A percentile compares a stretch with the other conserved stretches of the same genome.
Conservation (phyloP, 108 stramenopile genomes). For the Cyclotella atomus region DNA sequence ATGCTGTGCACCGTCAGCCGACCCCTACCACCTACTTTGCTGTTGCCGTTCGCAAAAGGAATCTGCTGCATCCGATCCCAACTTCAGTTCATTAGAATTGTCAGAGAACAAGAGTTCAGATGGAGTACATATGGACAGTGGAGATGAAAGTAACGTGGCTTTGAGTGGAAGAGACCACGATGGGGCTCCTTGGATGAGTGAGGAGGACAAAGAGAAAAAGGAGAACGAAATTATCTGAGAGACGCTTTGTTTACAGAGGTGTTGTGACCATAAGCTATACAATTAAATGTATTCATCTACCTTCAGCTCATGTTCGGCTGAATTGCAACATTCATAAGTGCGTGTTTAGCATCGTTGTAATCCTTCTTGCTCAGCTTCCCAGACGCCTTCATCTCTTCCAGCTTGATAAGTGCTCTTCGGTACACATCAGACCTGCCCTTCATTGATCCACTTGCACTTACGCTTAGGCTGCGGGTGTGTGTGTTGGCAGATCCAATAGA, state of each 20-base stretch:
- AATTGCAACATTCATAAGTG: conserved; percentile 23
- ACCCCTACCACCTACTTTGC: conserved; percentile 26
- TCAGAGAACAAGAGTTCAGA: not conserved
- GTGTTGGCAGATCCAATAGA: not conserved
- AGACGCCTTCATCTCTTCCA: conserved; percentile 35
- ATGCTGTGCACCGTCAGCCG: conserved; percentile 27
- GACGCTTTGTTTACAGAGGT: no score
- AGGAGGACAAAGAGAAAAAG: conserved; percentile 30
- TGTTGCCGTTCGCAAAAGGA: conserved; percentile 9
- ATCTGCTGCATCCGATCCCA: not conserved
- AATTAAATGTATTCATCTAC: not conserved
- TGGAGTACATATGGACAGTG: not conserved
- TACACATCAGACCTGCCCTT: conserved; percentile 30
- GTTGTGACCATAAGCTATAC: no score
- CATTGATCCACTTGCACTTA: conserved; percentile 12
- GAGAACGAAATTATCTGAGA: conserved; percentile 41
- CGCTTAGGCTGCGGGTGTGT: conserved; percentile 12
- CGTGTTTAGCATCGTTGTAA: conserved; percentile 26
- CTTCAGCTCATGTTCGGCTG: no score
- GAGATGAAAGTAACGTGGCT: conserved; percentile 6
- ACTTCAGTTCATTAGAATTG: conserved; percentile 5
- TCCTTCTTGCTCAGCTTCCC: conserved; percentile 22
- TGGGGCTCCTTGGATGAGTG: conserved; percentile 32
- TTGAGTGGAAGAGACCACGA: conserved; percentile 14
- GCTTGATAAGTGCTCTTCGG: conserved; percentile 29